These are phyloP conservation scores for Erodium texanum DNA, from an alignment of 441 rosid species.

Conservation along the genomic window DNA sequence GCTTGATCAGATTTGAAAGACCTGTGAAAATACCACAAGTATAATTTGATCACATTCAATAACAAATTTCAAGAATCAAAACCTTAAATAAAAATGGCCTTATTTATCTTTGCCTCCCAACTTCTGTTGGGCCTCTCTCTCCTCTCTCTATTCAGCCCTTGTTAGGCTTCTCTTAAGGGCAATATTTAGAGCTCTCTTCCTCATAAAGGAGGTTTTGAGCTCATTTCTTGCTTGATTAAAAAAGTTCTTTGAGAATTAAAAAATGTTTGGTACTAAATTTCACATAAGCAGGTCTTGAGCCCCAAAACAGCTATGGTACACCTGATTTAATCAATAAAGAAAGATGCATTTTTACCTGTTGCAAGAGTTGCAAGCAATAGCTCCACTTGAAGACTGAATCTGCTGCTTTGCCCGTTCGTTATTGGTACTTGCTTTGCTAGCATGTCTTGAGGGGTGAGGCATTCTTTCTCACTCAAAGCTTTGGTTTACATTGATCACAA, in stretches of 20 bases:
- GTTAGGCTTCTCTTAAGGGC: no score
- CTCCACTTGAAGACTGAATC: conserved; percentile 30
- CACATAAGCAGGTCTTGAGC: no score
- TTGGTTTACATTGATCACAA: conserved; percentile 1
- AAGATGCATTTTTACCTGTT: conserved; percentile 28
- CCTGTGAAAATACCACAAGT: conserved; percentile 19
- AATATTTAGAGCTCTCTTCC: no score
- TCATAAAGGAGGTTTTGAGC: no score
- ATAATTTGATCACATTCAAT: background rate
- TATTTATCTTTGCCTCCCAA: no score
- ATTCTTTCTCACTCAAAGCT: background rate
- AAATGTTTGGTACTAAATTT: no score
- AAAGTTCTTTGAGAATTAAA: no score
- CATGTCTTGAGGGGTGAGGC: conserved; percentile 63
- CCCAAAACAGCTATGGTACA: background rate
- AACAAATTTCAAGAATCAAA: background rate
- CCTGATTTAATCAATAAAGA: no score
- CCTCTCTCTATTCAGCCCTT: no score
- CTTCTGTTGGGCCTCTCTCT: no score
- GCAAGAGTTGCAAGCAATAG: conserved; percentile 52
- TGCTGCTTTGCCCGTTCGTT: conserved; percentile 35
- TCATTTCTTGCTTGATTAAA: no score
- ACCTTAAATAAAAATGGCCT: no score
- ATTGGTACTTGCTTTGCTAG: conserved; percentile 31
- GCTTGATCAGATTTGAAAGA: conserved; percentile 59